These are phyloP conservation scores for Pseudozyma pruni DNA, from an alignment of 1,284 basidiomycete genomes.

Conservation along the genomic window DNA sequence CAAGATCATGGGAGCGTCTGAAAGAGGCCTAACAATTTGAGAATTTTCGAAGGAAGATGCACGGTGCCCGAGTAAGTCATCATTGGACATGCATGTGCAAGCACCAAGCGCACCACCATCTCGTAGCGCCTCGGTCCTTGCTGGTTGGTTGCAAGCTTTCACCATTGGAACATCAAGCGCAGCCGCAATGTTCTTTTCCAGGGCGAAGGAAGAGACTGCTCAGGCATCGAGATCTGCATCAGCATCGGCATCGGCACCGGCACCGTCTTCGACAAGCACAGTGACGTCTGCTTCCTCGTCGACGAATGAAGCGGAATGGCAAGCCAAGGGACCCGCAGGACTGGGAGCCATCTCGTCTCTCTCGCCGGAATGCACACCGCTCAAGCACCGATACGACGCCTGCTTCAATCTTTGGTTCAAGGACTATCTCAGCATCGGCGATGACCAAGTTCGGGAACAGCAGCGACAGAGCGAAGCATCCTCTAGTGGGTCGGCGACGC, in stretches of 20 bases:
- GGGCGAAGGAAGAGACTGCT: slow-evolving; percentile 11
- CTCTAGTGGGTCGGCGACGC: slow-evolving; percentile 4
- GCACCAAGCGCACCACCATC: too few species aligned
- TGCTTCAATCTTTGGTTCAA: slow-evolving; percentile 98
- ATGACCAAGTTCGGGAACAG: slow-evolving; percentile 60
- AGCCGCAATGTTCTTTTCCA: slow-evolving; percentile 33
- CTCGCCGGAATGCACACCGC: slow-evolving; percentile 82
- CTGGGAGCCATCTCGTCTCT: slow-evolving; percentile 70
- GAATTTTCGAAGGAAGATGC: too few species aligned
- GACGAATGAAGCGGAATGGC: slow-evolving; percentile 16
- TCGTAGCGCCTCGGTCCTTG: too few species aligned
- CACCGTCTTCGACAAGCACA: slow-evolving; percentile 7
- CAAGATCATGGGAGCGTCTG: too few species aligned
- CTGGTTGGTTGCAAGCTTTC: too few species aligned
- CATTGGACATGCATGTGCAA: too few species aligned
- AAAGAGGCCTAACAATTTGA: too few species aligned
- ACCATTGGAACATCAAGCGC: too few species aligned
- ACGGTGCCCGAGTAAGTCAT: too few species aligned
- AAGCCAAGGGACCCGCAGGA: slow-evolving; percentile 34
- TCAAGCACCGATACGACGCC: slow-evolving; percentile 87
- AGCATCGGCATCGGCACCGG: slow-evolving; percentile 11
- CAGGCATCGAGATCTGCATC: slow-evolving; percentile 5
- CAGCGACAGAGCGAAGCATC: slow-evolving; percentile 69
- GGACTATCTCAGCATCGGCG: slow-evolving; percentile 76
- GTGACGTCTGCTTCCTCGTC: background rate